Percentiles rank a stretch among this genome's conserved stretches.
These are phyloP conservation scores for Naganishia albida DNA, from an alignment of 1,284 basidiomycete species.

Conservation along the genomic window DNA sequence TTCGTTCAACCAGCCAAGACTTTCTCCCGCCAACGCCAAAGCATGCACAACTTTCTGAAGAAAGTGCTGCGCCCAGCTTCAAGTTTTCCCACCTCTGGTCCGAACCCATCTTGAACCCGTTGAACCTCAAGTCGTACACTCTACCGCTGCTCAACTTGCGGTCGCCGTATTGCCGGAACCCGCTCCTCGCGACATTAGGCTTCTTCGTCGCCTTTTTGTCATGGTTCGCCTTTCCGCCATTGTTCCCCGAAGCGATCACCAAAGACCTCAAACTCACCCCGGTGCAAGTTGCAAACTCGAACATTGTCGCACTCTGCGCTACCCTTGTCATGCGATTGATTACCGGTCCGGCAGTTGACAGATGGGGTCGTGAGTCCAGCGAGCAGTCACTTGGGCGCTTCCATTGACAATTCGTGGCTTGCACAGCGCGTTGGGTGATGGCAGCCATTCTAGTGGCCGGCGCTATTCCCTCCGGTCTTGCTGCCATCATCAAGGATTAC, in stretches of 20 bases:
- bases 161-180: slow-evolving; percentile 61
- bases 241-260: slow-evolving; percentile 65
- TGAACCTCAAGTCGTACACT: slow-evolving; percentile 62
- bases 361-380: slow-evolving; percentile 56
- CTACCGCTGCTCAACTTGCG: slow-evolving; percentile 61
- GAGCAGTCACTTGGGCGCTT: neutral
- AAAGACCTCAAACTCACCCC: slow-evolving; percentile 60
- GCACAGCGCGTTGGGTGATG: slow-evolving; percentile 62
- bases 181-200: slow-evolving; percentile 61
- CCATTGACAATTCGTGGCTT: too few relatives aligned
- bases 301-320: slow-evolving; percentile 62
- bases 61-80: slow-evolving; percentile 35
- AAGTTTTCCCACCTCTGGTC: slow-evolving; percentile 44
- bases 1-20: slow-evolving; percentile 9
- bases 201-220: slow-evolving; percentile 55
- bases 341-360: slow-evolving; percentile 63
- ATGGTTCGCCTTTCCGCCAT: slow-evolving; percentile 68
- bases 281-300: slow-evolving; percentile 61
- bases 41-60: slow-evolving; percentile 8
- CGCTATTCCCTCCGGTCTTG: slow-evolving; percentile 66
- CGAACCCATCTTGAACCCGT: slow-evolving; percentile 57
- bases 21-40: slow-evolving; percentile 13
- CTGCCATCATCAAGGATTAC: slow-evolving; percentile 57
- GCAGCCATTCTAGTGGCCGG: slow-evolving; percentile 62
- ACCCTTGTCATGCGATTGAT: slow-evolving; percentile 62